Conservation (phyloP, 208 protist genomes). For the Zelonia costaricensis region DNA sequence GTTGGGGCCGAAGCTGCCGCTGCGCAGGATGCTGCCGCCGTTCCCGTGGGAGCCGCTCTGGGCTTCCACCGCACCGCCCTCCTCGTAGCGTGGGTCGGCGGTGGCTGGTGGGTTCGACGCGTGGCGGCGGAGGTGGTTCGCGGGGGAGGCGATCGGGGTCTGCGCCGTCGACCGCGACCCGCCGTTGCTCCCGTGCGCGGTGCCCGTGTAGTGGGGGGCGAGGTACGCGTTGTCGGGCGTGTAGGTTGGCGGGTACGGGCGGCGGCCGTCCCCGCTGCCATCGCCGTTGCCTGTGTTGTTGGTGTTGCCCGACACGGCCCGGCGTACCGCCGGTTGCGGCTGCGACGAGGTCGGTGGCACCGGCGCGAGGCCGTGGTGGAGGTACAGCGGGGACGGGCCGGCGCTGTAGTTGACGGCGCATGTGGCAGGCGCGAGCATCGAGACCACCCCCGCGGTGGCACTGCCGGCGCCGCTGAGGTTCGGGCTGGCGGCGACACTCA, state of each 20-base stretch:
- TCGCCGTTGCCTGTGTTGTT: too few relatives aligned
- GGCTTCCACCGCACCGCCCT: not conserved
- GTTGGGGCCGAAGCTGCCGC: not conserved
- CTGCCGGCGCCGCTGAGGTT: not conserved
- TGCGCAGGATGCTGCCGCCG: not conserved
- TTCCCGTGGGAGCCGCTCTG: not conserved
- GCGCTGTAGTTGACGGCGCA: not conserved
- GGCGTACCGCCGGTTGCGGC: too few relatives aligned
- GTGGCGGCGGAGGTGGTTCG: too few relatives aligned
- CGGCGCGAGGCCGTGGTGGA: not conserved
- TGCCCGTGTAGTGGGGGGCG: too few relatives aligned
- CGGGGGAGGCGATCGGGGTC: too few relatives aligned
- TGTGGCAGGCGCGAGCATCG: not conserved
- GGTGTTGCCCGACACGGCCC: too few relatives aligned
- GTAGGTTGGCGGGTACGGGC: too few relatives aligned
- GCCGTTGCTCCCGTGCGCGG: too few relatives aligned
- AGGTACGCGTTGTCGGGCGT: too few relatives aligned
- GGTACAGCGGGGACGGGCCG: too few relatives aligned
- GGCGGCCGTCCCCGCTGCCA: too few relatives aligned
- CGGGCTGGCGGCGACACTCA: not conserved
- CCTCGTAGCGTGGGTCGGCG: not conserved
- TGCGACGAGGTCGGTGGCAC: not conserved
- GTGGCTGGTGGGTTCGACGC: not conserved
- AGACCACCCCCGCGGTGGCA: not conserved
- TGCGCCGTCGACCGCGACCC: too few relatives aligned